phyloP scores from a whole-genome alignment of 179 eudicot genomes.

The Silene noctiflora region DNA sequence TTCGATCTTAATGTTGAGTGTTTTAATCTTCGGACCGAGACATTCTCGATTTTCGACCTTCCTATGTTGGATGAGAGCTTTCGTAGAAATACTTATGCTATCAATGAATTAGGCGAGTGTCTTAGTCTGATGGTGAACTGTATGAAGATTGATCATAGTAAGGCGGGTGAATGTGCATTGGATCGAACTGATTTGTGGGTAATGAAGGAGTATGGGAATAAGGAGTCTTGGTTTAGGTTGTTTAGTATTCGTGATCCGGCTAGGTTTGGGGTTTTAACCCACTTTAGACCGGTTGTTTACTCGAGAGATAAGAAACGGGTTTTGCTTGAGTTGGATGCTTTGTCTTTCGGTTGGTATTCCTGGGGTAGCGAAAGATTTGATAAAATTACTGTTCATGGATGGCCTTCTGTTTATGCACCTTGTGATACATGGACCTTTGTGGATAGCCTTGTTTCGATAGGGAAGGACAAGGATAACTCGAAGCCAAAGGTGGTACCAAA shows the following conservation, averaged over 20 bases:
- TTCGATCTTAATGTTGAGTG: too few species aligned
- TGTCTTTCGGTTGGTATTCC: not conserved
- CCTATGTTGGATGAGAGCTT: not conserved
- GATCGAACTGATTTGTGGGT: conserved; percentile 5
- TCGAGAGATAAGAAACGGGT: not conserved
- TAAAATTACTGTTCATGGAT: not conserved
- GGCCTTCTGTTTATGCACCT: not conserved
- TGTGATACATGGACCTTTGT: not conserved
- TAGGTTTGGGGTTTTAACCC: too few species aligned
- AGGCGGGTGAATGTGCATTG: not conserved
- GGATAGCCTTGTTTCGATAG: conserved; percentile 15
- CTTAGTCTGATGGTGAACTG: not conserved
- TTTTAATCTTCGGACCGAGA: not conserved
- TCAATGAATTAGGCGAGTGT: conserved; percentile 9
- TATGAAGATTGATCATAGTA: not conserved
- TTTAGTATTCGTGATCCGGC: not conserved
- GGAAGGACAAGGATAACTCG: not conserved
- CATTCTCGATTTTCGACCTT: not conserved
- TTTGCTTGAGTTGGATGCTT: not conserved
- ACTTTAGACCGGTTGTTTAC: too few species aligned
- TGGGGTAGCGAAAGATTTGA: not conserved
- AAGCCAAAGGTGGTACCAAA: not conserved
- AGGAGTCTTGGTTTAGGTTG: conserved; percentile 19
- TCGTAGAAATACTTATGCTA: too few species aligned
- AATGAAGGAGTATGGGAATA: conserved; percentile 17